A percentile compares a stretch with the other conserved stretches of the same genome.
These are phyloP conservation scores for Chenopodium formosanum DNA, from an alignment of 148 eudicot species.

Conservation along the genomic window DNA sequence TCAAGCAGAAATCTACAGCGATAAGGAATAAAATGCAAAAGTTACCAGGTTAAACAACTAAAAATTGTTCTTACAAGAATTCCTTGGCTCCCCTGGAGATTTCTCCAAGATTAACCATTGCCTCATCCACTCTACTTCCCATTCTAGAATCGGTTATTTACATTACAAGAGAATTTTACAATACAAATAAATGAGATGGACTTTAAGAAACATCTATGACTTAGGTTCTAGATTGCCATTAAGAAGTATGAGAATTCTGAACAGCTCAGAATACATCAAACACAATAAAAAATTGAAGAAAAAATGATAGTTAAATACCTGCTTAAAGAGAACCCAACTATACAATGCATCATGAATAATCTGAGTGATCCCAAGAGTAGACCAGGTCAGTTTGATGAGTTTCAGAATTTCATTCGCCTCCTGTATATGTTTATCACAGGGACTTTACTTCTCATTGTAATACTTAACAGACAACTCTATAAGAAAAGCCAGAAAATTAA, in stretches of 20 bases:
- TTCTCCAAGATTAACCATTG: neutral
- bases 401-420: slow-evolving; percentile 72
- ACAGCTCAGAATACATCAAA: neutral
- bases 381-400: slow-evolving; percentile 74
- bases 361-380: slow-evolving; percentile 75
- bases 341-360: slow-evolving; percentile 66
- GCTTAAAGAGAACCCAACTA: slow-evolving; percentile 89
- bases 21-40: neutral
- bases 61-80: neutral
- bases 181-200: neutral
- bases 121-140: neutral
- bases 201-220: neutral
- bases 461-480: neutral
- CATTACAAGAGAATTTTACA: neutral
- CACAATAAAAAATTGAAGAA: neutral
- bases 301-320: slow-evolving; percentile 44
- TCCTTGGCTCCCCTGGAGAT: neutral
- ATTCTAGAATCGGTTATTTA: neutral
- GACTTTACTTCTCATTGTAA: slow-evolving; percentile 4
- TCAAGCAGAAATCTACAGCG: neutral
- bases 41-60: neutral
- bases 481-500: slow-evolving; percentile 14
- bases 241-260: neutral
- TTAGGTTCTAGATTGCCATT: neutral
- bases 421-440: slow-evolving; percentile 31